A percentile compares a stretch with the other conserved stretches of the same genome.
These are phyloP conservation scores for Podila epigama DNA, from an alignment of 192 early-diverging fungal species.

Conservation along the genomic window DNA sequence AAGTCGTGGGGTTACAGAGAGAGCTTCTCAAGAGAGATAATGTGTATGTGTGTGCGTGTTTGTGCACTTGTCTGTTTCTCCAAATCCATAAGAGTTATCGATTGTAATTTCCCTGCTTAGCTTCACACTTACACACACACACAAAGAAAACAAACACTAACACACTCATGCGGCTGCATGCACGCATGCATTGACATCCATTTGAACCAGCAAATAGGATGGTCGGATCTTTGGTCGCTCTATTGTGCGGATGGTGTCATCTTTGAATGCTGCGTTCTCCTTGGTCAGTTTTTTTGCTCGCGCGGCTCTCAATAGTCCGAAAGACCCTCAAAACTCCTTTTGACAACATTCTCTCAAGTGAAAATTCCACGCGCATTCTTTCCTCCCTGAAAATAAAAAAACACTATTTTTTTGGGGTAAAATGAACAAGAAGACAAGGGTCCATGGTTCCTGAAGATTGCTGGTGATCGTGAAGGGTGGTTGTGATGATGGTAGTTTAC, in stretches of 20 bases:
- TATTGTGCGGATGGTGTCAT: neutral
- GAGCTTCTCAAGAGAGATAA: too few relatives aligned
- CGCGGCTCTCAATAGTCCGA: neutral
- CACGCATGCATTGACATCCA: neutral
- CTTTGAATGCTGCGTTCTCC: neutral
- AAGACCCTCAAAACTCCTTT: neutral
- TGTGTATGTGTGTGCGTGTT: neutral
- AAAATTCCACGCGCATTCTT: neutral
- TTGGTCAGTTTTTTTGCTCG: neutral
- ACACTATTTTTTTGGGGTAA: too few relatives aligned
- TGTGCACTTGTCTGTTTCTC: neutral
- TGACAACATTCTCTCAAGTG: neutral
- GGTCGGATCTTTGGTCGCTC: constrained; percentile 1
- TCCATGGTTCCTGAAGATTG: too few relatives aligned
- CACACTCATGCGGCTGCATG: neutral
- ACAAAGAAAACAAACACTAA: neutral
- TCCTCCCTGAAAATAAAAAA: too few relatives aligned
- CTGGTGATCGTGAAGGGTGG: too few relatives aligned
- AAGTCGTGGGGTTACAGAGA: too few relatives aligned
- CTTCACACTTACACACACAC: neutral
- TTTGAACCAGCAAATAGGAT: neutral
- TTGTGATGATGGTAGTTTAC: too few relatives aligned
- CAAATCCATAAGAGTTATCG: neutral
- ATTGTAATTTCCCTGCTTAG: too few relatives aligned
- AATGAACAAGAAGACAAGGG: too few relatives aligned